Evolutionary conservation across 345 rosid species (phyloP).

Genomic region (Lepidium sativum): DNA sequence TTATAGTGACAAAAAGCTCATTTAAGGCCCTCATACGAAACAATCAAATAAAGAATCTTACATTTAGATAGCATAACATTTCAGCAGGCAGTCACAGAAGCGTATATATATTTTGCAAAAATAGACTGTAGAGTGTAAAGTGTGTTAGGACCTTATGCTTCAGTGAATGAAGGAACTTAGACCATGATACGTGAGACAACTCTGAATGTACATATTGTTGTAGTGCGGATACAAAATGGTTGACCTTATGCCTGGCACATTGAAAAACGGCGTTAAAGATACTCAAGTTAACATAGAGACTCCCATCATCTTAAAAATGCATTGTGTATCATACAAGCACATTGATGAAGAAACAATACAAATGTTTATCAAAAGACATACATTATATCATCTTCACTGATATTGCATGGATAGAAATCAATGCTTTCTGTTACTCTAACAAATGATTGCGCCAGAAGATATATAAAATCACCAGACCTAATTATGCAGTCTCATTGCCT

Average conservation of each 20-base stretch:
- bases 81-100: background rate
- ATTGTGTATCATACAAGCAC: slow-evolving; percentile 5
- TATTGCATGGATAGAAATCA: no score
- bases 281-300: background rate
- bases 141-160: slow-evolving; percentile 54
- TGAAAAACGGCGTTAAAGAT: slow-evolving; percentile 17
- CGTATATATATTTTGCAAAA: background rate
- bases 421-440: background rate
- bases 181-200: slow-evolving; percentile 86
- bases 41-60: background rate
- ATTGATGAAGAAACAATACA: slow-evolving; percentile 5
- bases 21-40: background rate
- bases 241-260: slow-evolving; percentile 67
- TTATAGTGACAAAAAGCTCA: background rate
- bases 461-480: slow-evolving; percentile 4
- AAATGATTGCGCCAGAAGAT: background rate
- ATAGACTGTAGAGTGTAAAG: background rate
- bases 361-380: background rate
- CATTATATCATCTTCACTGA: no score
- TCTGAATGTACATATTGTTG: slow-evolving; percentile 90
- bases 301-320: background rate
- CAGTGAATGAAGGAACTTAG: slow-evolving; percentile 69
- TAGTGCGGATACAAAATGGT: slow-evolving; percentile 78
- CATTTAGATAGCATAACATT: background rate
- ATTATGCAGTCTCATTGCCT: slow-evolving; percentile 1